Percentiles rank a stretch among this genome's conserved stretches.
These are phyloP conservation scores for Tillandsia leiboldiana DNA, from an alignment of 176 grass and related monocot species.

Conservation along the genomic window DNA sequence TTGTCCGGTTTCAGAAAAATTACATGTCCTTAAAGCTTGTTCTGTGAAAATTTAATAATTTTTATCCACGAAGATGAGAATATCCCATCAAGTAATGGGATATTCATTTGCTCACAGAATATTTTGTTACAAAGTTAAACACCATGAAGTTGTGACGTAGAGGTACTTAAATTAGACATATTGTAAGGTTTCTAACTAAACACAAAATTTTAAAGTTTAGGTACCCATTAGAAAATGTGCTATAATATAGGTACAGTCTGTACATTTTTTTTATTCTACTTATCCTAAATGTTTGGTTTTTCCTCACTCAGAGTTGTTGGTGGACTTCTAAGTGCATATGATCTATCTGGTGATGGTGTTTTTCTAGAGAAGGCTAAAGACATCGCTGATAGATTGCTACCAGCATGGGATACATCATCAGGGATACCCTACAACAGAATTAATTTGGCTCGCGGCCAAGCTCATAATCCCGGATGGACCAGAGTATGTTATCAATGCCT, in stretches of 20 bases:
- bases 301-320: conserved; percentile 77
- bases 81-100: too few species aligned
- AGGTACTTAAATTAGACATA: too few species aligned
- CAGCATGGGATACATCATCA: conserved; percentile 95
- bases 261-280: conserved; percentile 28
- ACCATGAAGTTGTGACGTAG: too few species aligned
- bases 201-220: too few species aligned
- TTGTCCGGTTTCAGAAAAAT: too few species aligned
- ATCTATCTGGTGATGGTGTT: conserved; percentile 81
- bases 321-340: conserved; percentile 85
- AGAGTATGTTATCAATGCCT: conserved; percentile 40
- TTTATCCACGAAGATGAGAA: too few species aligned
- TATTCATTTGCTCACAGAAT: background rate
- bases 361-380: conserved; percentile 97
- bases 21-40: too few species aligned
- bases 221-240: too few species aligned
- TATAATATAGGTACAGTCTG: background rate
- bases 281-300: conserved; percentile 12
- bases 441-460: conserved; percentile 79
- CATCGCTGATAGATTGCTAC: conserved; percentile 84
- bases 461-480: conserved; percentile 98
- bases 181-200: too few species aligned
- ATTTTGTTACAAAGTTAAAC: too few species aligned
- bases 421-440: conserved; percentile 94
- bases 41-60: too few species aligned